These are phyloP conservation scores for Calonectria fujianensis DNA, from an alignment of 2,329 filamentous ascomycete genomes.

Conservation along the genomic window DNA sequence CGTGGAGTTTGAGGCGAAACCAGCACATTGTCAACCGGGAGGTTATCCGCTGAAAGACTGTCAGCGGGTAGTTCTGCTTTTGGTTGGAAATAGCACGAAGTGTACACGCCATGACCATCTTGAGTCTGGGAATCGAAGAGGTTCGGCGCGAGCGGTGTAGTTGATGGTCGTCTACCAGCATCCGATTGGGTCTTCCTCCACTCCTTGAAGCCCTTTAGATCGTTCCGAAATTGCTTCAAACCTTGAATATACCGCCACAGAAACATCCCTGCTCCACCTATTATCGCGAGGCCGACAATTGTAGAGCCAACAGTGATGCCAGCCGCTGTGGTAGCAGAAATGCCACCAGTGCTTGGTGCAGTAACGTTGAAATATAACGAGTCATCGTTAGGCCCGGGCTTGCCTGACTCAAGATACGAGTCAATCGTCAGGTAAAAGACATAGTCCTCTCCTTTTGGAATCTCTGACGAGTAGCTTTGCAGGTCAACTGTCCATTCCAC, in stretches of 20 bases:
- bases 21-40: background rate
- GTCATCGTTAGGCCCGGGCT: background rate
- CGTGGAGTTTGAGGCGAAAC: background rate
- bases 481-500: slow-evolving; percentile 10
- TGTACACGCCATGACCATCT: background rate
- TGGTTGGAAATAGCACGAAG: slow-evolving; percentile 2
- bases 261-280: background rate
- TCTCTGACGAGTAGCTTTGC: background rate
- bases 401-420: background rate
- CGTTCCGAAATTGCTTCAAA: background rate
- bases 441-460: slow-evolving; percentile 13
- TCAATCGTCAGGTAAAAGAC: slow-evolving; percentile 17
- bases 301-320: slow-evolving; percentile 14
- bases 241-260: background rate
- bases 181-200: slow-evolving; percentile 9
- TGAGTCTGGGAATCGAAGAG: background rate
- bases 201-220: background rate
- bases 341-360: background rate
- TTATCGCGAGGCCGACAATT: background rate
- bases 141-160: background rate
- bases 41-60: background rate
- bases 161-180: background rate
- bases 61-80: background rate
- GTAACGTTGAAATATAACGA: slow-evolving; percentile 14
- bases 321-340: background rate